Percentiles rank a stretch among this genome's conserved stretches.
phyloP scores from a whole-genome alignment of 768 basidiomycete genomes.

The Mycena alexandri region DNA sequence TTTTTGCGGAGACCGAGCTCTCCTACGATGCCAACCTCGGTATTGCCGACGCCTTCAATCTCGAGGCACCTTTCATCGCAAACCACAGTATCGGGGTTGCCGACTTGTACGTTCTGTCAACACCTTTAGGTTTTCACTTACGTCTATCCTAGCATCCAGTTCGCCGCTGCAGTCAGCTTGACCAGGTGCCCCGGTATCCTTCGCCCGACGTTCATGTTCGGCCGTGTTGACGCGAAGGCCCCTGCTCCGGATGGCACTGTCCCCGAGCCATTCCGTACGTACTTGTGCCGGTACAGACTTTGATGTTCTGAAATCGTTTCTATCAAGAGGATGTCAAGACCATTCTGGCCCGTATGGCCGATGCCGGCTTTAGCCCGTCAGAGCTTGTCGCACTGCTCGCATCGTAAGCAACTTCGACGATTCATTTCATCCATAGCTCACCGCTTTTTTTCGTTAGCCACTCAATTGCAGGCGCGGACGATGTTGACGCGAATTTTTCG shows the following conservation, averaged over 20 bases:
- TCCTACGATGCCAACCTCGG: conserved; percentile 46
- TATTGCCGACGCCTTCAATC: conserved; percentile 45
- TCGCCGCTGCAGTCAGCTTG: conserved; percentile 46
- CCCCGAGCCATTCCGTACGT: conserved; percentile 43
- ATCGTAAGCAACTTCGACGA: conserved; percentile 30
- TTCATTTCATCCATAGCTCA: conserved; percentile 4
- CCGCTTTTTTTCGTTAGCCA: conserved; percentile 1
- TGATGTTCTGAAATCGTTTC: conserved; percentile 9
- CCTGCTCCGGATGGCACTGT: conserved; percentile 39
- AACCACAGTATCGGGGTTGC: conserved; percentile 41
- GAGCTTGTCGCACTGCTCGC: conserved; percentile 46
- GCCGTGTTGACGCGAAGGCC: conserved; percentile 40
- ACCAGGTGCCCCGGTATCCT: conserved; percentile 49
- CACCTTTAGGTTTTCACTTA: neutral
- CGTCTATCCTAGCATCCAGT: conserved; percentile 41
- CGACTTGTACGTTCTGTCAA: conserved; percentile 43
- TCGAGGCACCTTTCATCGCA: conserved; percentile 40
- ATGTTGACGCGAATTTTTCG: conserved; percentile 14
- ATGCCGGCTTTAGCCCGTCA: conserved; percentile 43
- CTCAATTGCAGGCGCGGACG: conserved; percentile 18
- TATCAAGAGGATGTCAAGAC: conserved; percentile 36
- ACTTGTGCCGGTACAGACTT: neutral
- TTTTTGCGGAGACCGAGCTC: conserved; percentile 48
- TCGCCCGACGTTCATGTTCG: conserved; percentile 45
- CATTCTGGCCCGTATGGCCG: conserved; percentile 44